Evolutionary conservation across 768 basidiomycete species (phyloP).

Genomic region (Xerocomellus chrysenteron): DNA sequence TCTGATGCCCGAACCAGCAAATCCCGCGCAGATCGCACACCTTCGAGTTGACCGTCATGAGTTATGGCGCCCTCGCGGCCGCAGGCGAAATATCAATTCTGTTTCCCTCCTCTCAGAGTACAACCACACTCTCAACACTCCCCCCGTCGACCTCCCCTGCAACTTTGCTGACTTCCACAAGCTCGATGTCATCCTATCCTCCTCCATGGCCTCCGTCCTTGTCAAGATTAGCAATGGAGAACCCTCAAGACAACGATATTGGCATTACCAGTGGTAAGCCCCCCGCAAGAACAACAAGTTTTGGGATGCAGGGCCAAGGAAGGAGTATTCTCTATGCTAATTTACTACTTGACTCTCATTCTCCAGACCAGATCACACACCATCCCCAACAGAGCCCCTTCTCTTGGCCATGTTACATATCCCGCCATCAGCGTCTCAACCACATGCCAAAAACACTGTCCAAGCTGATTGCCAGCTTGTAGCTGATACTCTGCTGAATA

Average conservation of each 20-base stretch:
- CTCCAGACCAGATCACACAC: too few relatives aligned
- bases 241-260: constrained; percentile 60
- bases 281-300: constrained; percentile 59
- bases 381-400: too few relatives aligned
- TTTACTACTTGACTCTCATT: background rate
- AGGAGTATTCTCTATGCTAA: constrained; percentile 21
- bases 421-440: too few relatives aligned
- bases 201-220: constrained; percentile 81
- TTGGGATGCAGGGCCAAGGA: constrained; percentile 51
- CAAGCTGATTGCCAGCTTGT: too few relatives aligned
- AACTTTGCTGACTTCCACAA: constrained; percentile 95
- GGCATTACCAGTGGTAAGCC: constrained; percentile 48
- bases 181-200: constrained; percentile 94
- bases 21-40: constrained; percentile 9
- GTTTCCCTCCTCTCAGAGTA: too few relatives aligned
- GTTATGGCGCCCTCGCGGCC: constrained; percentile 35
- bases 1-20: constrained; percentile 37
- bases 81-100: constrained; percentile 36
- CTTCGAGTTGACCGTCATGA: background rate
- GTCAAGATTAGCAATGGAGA: constrained; percentile 64
- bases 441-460: too few relatives aligned
- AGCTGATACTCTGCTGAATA: too few relatives aligned
- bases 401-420: too few relatives aligned
- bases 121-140: constrained; percentile 87
- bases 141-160: constrained; percentile 92